Conservation (phyloP, 345 rosid species). For the Durio zibethinus region DNA sequence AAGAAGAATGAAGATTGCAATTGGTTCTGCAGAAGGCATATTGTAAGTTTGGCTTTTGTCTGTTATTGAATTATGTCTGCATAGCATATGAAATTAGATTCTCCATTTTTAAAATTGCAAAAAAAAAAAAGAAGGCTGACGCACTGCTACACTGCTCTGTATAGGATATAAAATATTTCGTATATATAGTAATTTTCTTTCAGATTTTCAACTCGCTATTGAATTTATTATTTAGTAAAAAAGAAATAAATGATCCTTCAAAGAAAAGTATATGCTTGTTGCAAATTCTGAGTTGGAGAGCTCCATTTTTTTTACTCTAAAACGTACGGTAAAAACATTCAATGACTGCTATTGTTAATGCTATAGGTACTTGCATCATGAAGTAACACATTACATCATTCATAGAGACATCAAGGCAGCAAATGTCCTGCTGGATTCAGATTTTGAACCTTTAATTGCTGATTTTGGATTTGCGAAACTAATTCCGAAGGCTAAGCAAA, state of each 20-base stretch:
- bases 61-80: not conserved
- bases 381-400: constrained; percentile 59
- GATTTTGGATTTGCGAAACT: constrained; percentile 87
- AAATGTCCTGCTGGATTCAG: constrained; percentile 64
- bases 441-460: constrained; percentile 77
- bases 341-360: too few species aligned
- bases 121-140: too few species aligned
- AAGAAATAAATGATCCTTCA: too few species aligned
- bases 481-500: constrained; percentile 75
- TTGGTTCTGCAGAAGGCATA: constrained; percentile 65
- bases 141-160: too few species aligned
- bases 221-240: too few species aligned
- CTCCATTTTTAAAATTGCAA: too few species aligned
- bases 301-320: too few species aligned
- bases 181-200: not conserved
- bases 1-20: constrained; percentile 51
- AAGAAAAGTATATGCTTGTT: too few species aligned
- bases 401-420: constrained; percentile 63
- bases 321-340: too few species aligned
- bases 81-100: too few species aligned
- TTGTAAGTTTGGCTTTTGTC: constrained; percentile 33
- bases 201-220: not conserved
- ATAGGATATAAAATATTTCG: not conserved
- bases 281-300: too few species aligned
- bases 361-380: constrained; percentile 61